Conservation (phyloP, 2,329 filamentous ascomycete species). For the Neopestalotiopsis clavispora region DNA sequence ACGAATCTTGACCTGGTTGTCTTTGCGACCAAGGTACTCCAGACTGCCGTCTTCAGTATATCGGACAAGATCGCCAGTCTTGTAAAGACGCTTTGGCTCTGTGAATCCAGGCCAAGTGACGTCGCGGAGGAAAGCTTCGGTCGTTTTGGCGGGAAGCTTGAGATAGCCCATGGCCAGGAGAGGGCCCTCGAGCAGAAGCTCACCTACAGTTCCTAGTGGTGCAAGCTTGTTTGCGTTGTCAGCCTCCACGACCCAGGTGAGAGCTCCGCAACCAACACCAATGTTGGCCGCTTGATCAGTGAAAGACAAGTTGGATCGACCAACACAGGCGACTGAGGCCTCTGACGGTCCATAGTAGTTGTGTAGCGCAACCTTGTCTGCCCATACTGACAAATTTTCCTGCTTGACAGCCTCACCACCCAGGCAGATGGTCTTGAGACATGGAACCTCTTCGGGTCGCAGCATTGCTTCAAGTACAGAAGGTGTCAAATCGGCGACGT, state of each 20-base stretch:
- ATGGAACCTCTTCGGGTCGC: slow-evolving; percentile 9
- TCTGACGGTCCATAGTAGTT: slow-evolving; percentile 12
- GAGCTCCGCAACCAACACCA: slow-evolving; percentile 4
- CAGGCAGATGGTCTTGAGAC: slow-evolving; percentile 9
- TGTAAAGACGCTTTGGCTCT: slow-evolving; percentile 2
- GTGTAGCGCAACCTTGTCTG: slow-evolving; percentile 5
- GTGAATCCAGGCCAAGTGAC: slow-evolving; percentile 20
- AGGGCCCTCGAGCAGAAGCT: slow-evolving; percentile 14
- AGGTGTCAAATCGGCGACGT: slow-evolving; percentile 10
- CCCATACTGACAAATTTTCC: neutral
- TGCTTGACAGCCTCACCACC: slow-evolving; percentile 10
- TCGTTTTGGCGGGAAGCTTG: neutral
- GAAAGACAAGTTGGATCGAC: neutral
- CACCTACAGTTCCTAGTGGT: slow-evolving; percentile 9
- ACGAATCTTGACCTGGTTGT: slow-evolving; percentile 15
- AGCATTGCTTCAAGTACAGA: slow-evolving; percentile 13
- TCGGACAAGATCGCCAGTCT: slow-evolving; percentile 13
- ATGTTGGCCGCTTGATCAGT: slow-evolving; percentile 4
- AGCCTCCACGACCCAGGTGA: slow-evolving; percentile 12
- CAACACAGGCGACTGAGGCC: neutral
- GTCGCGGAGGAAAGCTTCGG: slow-evolving; percentile 11
- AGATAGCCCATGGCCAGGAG: slow-evolving; percentile 14
- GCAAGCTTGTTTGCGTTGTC: slow-evolving; percentile 9
- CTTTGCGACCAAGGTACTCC: slow-evolving; percentile 15
- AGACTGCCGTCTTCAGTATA: slow-evolving; percentile 11